Base-by-base conservation (phyloP, 345 rosid species). In the Dovyalis caffra region DNA sequence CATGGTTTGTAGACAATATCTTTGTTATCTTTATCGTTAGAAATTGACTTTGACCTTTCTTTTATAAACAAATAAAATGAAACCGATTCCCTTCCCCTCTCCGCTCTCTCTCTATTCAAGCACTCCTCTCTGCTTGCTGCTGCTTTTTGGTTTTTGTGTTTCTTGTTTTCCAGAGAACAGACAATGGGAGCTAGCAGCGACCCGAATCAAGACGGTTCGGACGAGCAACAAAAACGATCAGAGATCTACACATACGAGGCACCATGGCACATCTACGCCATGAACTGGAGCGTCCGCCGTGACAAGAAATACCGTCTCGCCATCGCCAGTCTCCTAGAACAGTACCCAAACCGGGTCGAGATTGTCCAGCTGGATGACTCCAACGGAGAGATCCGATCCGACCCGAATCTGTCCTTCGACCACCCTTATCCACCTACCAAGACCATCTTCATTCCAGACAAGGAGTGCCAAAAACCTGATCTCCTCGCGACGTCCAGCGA, bases 271-370 rank as follows among this genome's bases (percentile, higher is more conserved):
- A 89, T 95, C 80, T 95, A 92, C 87, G 97, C 99, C 62, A 95
- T 95, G 99, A 95, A 95, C 82, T 95, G 99, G 98, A 92, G 98
- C 76, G 99, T 95, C 78, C 98, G 99, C 74, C 95, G 97, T 21
- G 99, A 95, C 86, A 95, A 91, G 86, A 91, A 92, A 80, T 95
- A 92, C 81, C 94, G 99, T 0, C 92, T 95, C 64, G 99, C 99
- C 32, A 92, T 95, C 77, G 92, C 97, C 68, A 89, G 94, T 83
- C 89, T 91, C 70, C 92, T 95, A 65, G 99, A 95, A 77, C 94
- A 90, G 74, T 83, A 72, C 80, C 80, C 77, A 0, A 95, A 95
- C 85, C 88, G 91, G 9, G 94, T 95, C 45, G 99, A 95, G 85
- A 95, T 92, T 26, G 97, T 95, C 26, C 97, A 95, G 87, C 98